Base-by-base conservation (phyloP, 768 basidiomycete species). In the Roridomyces roridus region DNA sequence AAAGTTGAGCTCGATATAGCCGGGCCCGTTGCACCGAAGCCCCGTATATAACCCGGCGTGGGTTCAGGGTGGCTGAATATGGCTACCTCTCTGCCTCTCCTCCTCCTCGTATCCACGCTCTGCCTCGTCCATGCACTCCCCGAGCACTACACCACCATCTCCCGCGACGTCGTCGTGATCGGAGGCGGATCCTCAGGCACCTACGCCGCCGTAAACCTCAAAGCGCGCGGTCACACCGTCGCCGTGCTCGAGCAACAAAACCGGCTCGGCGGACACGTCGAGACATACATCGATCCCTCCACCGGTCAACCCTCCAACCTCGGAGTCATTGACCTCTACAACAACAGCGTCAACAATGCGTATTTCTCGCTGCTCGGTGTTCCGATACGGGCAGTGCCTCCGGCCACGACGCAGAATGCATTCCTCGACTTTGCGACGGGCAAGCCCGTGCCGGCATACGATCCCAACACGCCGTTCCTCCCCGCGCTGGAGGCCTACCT, bases 81-180 rank as follows among this genome's bases (percentile, higher is more conserved):
- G n/a, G n/a, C n/a, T n/a, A n/a, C n/a, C n/a, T n/a, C n/a, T n/a
- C n/a, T n/a, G n/a, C n/a, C n/a, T n/a, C n/a, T n/a, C n/a, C n/a
- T n/a, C n/a, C n/a, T n/a, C n/a, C n/a, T n/a, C n/a, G n/a, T n/a
- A n/a, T n/a, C n/a, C n/a, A n/a, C n/a, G n/a, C n/a, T n/a, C n/a
- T n/a, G n/a, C n/a, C n/a, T n/a, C n/a, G n/a, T n/a, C n/a, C n/a
- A n/a, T n/a, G n/a, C n/a, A n/a, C n/a, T n/a, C n/a, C n/a, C n/a
- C n/a, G n/a, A n/a, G n/a, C n/a, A 50, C 28, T 50, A 50, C 49
- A 50, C 49, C 7, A 31, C 49, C 28, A 50, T 50, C 49, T 50
- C 49, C 26, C 49, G 49, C 23, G 49, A 50, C 39, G 49, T 50
- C 26, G 49, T 50, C 28, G 39, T 50, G 12, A 40, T 50, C 42